Evolutionary conservation across 2,329 filamentous ascomycete genomes (phyloP).

Genomic region (Salinomyces thailandicus): DNA sequence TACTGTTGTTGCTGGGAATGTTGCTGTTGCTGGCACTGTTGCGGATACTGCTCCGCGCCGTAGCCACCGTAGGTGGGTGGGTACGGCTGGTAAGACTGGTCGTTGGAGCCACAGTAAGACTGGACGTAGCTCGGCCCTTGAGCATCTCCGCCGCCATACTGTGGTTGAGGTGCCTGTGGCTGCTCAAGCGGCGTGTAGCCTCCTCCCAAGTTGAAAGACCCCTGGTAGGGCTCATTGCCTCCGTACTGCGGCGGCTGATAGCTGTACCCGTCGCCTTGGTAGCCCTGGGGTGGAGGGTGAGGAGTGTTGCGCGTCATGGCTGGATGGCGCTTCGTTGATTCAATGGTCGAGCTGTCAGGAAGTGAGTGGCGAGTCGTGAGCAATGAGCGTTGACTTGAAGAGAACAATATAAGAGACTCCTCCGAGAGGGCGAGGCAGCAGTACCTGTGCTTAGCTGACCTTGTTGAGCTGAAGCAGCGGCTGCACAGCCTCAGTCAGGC

Average conservation of each 20-base stretch:
- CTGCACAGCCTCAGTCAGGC: too few species aligned
- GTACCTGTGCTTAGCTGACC: too few species aligned
- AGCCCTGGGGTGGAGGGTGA: slow-evolving; percentile 4
- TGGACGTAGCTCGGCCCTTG: slow-evolving; percentile 17
- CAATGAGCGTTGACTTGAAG: too few species aligned
- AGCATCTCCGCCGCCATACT: slow-evolving; percentile 3
- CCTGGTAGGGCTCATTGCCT: slow-evolving; percentile 2
- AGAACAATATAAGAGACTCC: too few species aligned
- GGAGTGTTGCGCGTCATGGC: slow-evolving; percentile 13
- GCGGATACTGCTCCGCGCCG: not conserved
- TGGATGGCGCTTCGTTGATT: too few species aligned
- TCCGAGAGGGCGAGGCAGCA: too few species aligned
- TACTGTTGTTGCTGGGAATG: too few species aligned
- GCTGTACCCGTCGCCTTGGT: slow-evolving; percentile 7
- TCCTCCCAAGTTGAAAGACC: slow-evolving; percentile 3
- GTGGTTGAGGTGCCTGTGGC: slow-evolving; percentile 3
- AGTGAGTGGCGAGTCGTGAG: too few species aligned
- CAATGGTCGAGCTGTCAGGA: too few species aligned
- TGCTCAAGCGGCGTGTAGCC: slow-evolving; percentile 1
- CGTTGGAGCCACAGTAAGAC: slow-evolving; percentile 20
- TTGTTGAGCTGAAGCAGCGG: too few species aligned
- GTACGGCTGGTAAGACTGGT: slow-evolving; percentile 9
- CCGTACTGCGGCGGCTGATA: slow-evolving; percentile 5
- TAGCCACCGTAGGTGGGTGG: slow-evolving; percentile 5
- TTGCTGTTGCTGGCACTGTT: not conserved